Conservation (phyloP, 2,329 filamentous ascomycete genomes). For the Thermomyces lanuginosus region DNA sequence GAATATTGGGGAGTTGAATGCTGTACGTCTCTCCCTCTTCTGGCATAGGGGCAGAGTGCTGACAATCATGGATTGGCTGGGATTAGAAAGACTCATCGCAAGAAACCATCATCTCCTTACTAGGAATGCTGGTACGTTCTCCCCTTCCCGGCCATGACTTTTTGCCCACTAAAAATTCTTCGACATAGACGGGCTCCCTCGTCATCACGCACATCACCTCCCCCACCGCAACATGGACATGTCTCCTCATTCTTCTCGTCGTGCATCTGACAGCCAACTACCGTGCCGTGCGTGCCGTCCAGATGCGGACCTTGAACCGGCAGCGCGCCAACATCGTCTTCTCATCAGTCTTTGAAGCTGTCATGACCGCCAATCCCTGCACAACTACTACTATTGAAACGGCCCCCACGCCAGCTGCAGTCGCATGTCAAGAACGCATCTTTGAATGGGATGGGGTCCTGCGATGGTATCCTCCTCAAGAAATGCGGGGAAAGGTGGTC, state of each 20-base stretch:
- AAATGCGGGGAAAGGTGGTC: constrained; percentile 17
- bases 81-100: constrained; percentile 71
- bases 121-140: constrained; percentile 57
- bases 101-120: constrained; percentile 76
- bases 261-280: constrained; percentile 77
- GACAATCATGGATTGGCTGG: background rate
- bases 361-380: constrained; percentile 15
- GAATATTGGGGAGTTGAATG: constrained; percentile 85
- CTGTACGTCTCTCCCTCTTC: constrained; percentile 33
- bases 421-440: constrained; percentile 42
- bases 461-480: constrained; percentile 26
- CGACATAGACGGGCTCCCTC: constrained; percentile 48
- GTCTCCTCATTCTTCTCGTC: constrained; percentile 54
- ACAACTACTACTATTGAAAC: constrained; percentile 5
- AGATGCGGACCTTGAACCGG: constrained; percentile 68
- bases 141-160: constrained; percentile 3
- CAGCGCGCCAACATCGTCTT: constrained; percentile 73
- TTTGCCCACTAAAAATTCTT: constrained; percentile 1
- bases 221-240: constrained; percentile 53
- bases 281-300: constrained; percentile 65
- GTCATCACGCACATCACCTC: constrained; percentile 63
- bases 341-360: constrained; percentile 32
- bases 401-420: constrained; percentile 13
- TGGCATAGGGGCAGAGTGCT: background rate
- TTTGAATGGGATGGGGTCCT: constrained; percentile 52